Evolutionary conservation across 1,284 basidiomycete genomes (phyloP).

Genomic region (Trametes pubescens): DNA sequence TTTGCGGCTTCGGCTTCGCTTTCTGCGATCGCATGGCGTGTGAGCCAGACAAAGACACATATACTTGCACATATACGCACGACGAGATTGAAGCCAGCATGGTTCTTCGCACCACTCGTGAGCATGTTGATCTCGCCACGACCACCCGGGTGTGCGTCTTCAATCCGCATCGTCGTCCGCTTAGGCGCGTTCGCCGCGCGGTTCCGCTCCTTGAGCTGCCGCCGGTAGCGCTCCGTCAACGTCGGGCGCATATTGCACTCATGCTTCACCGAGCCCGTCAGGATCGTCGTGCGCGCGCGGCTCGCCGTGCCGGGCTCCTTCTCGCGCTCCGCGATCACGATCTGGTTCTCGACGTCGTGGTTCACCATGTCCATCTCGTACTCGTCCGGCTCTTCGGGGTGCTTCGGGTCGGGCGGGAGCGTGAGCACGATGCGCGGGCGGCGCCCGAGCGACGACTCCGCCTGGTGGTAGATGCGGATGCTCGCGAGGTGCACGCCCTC

Average conservation of each 20-base stretch:
- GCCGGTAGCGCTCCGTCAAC: conserved; percentile 68
- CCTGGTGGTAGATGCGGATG: conserved; percentile 72
- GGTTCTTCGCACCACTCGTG: conserved; percentile 47
- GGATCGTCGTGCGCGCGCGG: conserved; percentile 74
- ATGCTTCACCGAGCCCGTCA: conserved; percentile 79
- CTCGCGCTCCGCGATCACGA: conserved; percentile 78
- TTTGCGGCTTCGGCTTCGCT: conserved; percentile 68
- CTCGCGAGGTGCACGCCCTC: conserved; percentile 77
- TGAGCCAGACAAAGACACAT: neutral
- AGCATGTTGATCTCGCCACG: conserved; percentile 73
- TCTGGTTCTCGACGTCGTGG: conserved; percentile 77
- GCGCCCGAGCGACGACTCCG: conserved; percentile 49
- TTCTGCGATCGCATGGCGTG: conserved; percentile 48
- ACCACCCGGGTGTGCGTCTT: conserved; percentile 63
- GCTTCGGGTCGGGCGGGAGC: conserved; percentile 64
- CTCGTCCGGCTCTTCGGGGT: conserved; percentile 60
- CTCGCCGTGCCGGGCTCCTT: conserved; percentile 62
- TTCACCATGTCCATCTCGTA: conserved; percentile 84
- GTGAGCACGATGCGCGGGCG: conserved; percentile 73
- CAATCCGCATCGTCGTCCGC: conserved; percentile 67
- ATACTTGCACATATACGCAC: conserved; percentile 44
- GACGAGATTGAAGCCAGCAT: conserved; percentile 62
- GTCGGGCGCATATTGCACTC: conserved; percentile 74
- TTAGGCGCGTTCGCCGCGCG: conserved; percentile 66
- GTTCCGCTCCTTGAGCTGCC: conserved; percentile 69